phyloP scores from a whole-genome alignment of 1,284 basidiomycete genomes.

The Malassezia nana region DNA sequence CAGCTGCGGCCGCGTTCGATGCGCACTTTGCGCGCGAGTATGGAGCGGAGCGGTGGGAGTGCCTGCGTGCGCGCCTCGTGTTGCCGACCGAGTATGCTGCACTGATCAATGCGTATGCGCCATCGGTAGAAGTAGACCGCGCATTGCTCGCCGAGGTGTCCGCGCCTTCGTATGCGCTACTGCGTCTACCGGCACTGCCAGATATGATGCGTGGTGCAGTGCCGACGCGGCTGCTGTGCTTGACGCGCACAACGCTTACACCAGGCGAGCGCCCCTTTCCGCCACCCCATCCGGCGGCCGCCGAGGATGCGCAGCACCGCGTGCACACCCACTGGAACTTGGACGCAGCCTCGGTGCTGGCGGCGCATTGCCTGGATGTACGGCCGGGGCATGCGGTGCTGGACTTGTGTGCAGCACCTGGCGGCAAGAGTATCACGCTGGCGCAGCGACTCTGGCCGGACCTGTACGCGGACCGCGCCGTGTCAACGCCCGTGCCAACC shows the following conservation, averaged over 20 bases:
- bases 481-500: not conserved
- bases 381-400: constrained; percentile 10
- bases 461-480: constrained; percentile 3
- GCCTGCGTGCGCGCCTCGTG: not conserved
- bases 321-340: constrained; percentile 12
- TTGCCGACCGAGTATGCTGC: constrained; percentile 9
- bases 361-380: constrained; percentile 5
- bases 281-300: not conserved
- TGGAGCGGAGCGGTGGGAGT: constrained; percentile 1
- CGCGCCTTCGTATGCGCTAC: not conserved
- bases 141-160: not conserved
- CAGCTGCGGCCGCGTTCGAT: constrained; percentile 6
- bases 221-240: constrained; percentile 8
- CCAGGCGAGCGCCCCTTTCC: constrained; percentile 2
- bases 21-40: constrained; percentile 1
- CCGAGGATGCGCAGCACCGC: not conserved
- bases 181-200: not conserved
- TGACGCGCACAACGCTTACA: not conserved
- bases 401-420: constrained; percentile 11
- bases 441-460: constrained; percentile 10
- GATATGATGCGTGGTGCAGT: not conserved
- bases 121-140: constrained; percentile 4
- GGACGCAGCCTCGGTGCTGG: constrained; percentile 8
- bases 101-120: constrained; percentile 9
- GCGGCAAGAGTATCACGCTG: constrained; percentile 2